Conservation (phyloP, 805 yeast species). For the Naumovozyma castellii region DNA sequence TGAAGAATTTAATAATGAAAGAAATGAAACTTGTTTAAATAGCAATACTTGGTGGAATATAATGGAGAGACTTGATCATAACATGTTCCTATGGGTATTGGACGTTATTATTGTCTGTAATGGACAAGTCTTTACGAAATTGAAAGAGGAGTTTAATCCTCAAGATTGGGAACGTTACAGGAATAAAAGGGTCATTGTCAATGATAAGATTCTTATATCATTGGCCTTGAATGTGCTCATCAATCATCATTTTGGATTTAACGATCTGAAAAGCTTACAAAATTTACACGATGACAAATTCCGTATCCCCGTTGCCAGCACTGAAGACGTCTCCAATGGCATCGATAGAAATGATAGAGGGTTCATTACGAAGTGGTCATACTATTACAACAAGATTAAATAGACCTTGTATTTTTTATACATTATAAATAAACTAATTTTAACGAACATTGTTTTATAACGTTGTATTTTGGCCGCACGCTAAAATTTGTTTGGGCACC, state of each 20-base stretch:
- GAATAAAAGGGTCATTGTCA: constrained; percentile 25
- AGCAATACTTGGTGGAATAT: constrained; percentile 26
- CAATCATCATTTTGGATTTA: constrained; percentile 44
- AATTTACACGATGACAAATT: constrained; percentile 13
- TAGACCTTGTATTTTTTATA: too few species aligned
- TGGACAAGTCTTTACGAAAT: constrained; percentile 19
- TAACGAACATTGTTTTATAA: neutral
- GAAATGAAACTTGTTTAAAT: constrained; percentile 18
- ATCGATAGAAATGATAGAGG: constrained; percentile 1
- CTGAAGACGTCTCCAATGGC: constrained; percentile 13
- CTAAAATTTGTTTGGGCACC: too few species aligned
- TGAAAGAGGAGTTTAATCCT: constrained; percentile 14
- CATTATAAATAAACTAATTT: neutral
- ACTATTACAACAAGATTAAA: constrained; percentile 23
- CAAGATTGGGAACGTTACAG: constrained; percentile 26
- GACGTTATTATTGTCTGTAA: constrained; percentile 26
- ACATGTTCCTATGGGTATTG: constrained; percentile 26
- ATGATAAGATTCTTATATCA: constrained; percentile 34
- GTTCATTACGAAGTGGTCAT: constrained; percentile 25
- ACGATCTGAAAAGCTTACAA: constrained; percentile 25
- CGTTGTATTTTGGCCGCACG: too few species aligned
- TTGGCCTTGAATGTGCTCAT: constrained; percentile 34
- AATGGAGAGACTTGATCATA: constrained; percentile 23
- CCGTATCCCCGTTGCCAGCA: constrained; percentile 15
- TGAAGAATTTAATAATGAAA: constrained; percentile 25